phyloP scores from a whole-genome alignment of 805 yeast species.

The Wickerhamomyces tratensis region DNA sequence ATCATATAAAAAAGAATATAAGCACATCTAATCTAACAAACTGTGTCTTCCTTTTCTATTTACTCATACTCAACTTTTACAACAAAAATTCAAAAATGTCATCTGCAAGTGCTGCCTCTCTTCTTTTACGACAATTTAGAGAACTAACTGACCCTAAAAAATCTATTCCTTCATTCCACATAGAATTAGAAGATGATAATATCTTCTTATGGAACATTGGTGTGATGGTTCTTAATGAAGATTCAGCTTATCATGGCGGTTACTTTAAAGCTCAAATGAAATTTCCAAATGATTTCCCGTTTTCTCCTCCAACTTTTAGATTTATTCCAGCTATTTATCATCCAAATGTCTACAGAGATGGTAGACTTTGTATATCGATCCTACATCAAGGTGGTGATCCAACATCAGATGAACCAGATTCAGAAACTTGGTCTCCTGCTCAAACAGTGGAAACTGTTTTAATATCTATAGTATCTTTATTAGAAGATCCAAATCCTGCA shows the following conservation, averaged over 20 bases:
- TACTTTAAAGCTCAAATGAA: slow-evolving; percentile 91
- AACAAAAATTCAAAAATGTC: slow-evolving; percentile 4
- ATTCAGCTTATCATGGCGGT: slow-evolving; percentile 89
- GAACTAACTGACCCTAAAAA: slow-evolving; percentile 91
- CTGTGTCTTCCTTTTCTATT: no score
- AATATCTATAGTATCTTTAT: slow-evolving; percentile 79
- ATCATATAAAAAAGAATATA: no score
- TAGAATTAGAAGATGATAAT: slow-evolving; percentile 54
- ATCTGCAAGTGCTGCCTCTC: slow-evolving; percentile 53
- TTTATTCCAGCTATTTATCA: slow-evolving; percentile 92
- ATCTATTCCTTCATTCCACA: slow-evolving; percentile 64
- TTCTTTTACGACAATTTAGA: slow-evolving; percentile 85
- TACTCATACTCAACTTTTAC: no score
- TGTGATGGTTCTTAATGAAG: slow-evolving; percentile 83
- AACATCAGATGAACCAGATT: slow-evolving; percentile 83
- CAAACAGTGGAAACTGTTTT: slow-evolving; percentile 89
- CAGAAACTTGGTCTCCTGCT: slow-evolving; percentile 90
- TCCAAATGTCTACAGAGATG: slow-evolving; percentile 92
- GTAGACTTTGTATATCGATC: slow-evolving; percentile 86
- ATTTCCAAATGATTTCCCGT: slow-evolving; percentile 88
- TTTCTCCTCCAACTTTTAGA: slow-evolving; percentile 83
- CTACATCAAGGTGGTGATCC: slow-evolving; percentile 88
- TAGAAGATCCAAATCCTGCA: slow-evolving; percentile 88
- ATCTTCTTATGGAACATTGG: slow-evolving; percentile 75
- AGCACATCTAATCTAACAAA: no score